Evolutionary conservation across 2,329 filamentous ascomycete species (phyloP), one percentile per base, ranked within the genome.

Genomic region (Chaetomiaceae sp.): DNA sequence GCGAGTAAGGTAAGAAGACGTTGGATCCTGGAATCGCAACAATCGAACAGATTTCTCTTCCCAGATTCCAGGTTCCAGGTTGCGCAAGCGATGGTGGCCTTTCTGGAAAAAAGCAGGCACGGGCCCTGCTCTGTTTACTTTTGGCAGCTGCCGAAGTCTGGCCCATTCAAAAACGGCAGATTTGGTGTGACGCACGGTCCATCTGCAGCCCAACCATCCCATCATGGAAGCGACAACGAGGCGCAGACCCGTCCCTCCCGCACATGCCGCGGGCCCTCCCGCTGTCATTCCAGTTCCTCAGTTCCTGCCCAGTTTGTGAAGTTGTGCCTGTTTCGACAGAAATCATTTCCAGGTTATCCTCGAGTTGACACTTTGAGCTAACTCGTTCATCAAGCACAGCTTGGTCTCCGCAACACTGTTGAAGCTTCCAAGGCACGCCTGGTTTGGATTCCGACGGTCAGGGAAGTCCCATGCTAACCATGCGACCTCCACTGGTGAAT

Each of bases 51-150:
- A 5, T 36, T 37, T 25, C 38, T 14, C n/a, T 22, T 31, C 19
- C 15, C 9, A 12, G 12, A 29, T 1, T 22, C n/a, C 15, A 20
- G 27, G 25, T n/a, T 23, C 23, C 43, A 17, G 25, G 25, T 59
- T 59, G 56, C 57, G 59, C 47, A 51, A 47, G 58, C 36, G 42
- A 47, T 23, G 55, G 60, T 57, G 55, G 56, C 44, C 45, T 54
- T 47, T 48, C 39, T 44, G 51, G 47, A 29, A 54, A 60, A 59
- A 59, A 50, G 43, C 51, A 39, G 55, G 54, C 57, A 55, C 42
- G 57, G 55, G 39, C 47, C 34, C 49, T 51, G 42, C 40, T 62
- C 47, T 63, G 61, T 63, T 63, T 63, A 63, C 61, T 63, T 63
- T 59, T 43, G 50, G 48, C 31, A 49, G 45, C 42, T 44, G 5